Percentiles rank a stretch among this genome's conserved stretches.
Evolutionary conservation across 192 early-diverging fungal genomes (phyloP).

Genomic region (Rhizophlyctis rosea): DNA sequence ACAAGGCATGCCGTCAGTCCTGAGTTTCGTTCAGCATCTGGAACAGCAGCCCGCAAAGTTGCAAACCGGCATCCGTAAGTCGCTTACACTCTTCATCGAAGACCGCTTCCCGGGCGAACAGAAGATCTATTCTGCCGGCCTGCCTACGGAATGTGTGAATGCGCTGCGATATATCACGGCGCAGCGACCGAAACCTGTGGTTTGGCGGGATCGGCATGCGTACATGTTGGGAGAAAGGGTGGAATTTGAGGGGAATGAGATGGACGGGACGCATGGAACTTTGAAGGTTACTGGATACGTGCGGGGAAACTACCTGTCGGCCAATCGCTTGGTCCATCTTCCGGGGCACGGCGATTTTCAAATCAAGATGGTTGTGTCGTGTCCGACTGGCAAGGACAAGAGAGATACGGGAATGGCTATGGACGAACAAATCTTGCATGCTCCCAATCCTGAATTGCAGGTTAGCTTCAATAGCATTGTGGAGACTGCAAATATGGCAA

Average conservation of each 20-base stretch:
- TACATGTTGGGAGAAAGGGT: constrained; percentile 85
- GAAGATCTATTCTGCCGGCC: constrained; percentile 63
- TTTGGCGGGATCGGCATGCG: constrained; percentile 83
- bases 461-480: constrained; percentile 9
- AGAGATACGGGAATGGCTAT: constrained; percentile 33
- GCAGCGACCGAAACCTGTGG: constrained; percentile 71
- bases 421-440: constrained; percentile 60
- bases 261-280: constrained; percentile 46
- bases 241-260: constrained; percentile 58
- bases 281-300: constrained; percentile 84
- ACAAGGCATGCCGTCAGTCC: constrained; percentile 78
- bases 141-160: constrained; percentile 52
- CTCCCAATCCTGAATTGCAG: constrained; percentile 57
- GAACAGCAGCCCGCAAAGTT: constrained; percentile 65
- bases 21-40: constrained; percentile 72
- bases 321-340: constrained; percentile 88
- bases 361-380: constrained; percentile 51
- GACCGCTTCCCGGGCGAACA: constrained; percentile 86
- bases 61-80: constrained; percentile 72
- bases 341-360: constrained; percentile 95
- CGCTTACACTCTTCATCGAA: constrained; percentile 76
- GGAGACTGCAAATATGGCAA: too few relatives aligned
- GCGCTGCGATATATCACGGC: constrained; percentile 74
- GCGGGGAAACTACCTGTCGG: constrained; percentile 79
- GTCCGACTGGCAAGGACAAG: constrained; percentile 35